Base-by-base conservation (phyloP, 2,329 filamentous ascomycete genomes). In the Epichloe hybrida region DNA sequence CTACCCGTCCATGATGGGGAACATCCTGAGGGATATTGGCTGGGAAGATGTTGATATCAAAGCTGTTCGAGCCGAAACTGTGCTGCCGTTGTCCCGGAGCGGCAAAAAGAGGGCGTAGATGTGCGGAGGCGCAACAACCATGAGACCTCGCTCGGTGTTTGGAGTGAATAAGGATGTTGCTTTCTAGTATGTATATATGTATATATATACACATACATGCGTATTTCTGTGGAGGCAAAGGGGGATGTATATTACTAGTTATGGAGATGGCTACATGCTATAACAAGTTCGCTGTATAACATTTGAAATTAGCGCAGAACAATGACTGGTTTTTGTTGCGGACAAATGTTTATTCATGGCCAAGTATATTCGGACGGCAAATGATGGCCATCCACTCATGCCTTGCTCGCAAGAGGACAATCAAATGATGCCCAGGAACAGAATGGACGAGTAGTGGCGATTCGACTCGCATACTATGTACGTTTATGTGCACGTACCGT, bases 1-100 rank as follows among this genome's bases (percentile, higher is more conserved):
- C 57, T 90, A 90, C 62, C 78, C 83, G 52, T 78, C 77, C 59
- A 69, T 88, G 48, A 71, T 83, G 8, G 83, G 84, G 15, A 74
- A 70, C 42, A 82, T 90, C 52, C 69, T 93, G 34, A 73, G 76
- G 76, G 78, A 78, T 43, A 75, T 88, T 48, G 77, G 79, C 1
- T 84, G 86, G 70, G 84, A 88, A 58, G 80, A 86, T 58, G 64
- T 87, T 49, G 72, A 80, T 42, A 50, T 21, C 37, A 55, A 60
- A 49, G 56, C 56, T 50, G 56, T 61, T 55, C 64, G 59, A 49
- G 53, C 54, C 43, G 60, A 61, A 51, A 58, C 56, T 41, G 38
- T n/a, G 36, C 27, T 15, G 7, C 46, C 46, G 23, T 15, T 49
- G 50, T 21, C 34, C n/a, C 46, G 56, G 53, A 49, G 46, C 4